Evolutionary conservation across 83 land plant species (phyloP), one percentile per base, ranked within the genome.

Genomic region (Diphasiastrum complanatum): DNA sequence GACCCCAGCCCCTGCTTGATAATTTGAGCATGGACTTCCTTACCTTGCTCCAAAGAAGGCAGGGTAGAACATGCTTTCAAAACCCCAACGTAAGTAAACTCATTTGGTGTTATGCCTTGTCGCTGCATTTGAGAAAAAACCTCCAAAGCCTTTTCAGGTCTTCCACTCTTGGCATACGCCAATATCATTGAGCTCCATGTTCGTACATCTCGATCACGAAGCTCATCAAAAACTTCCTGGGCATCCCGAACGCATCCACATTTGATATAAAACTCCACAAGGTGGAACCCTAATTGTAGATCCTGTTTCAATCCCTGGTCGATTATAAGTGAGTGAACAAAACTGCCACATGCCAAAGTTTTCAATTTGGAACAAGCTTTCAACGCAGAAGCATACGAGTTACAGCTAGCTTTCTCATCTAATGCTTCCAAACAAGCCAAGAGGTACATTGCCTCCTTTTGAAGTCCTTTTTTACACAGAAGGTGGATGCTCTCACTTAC

Each of bases 21-120:
- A 4, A 49, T 57, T 34, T 37, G 47, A 0, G n/a, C 40, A 22
- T 49, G 73, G 18, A 72, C 32, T 0, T 1, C 0, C 1, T n/a
- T 32, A 5, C 71, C 75, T 25, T 33, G 29, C n/a, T 48, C 53
- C 24, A 66, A 45, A 2, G 61, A 62, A 33, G 24, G 18, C 56
- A 65, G 10, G 2, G 30, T 3, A n/a, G 57, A 26, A 38, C 71
- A 65, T 5, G 75, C 75, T 2, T 57, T 57, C 12, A 72, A 28
- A 0, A 45, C 75, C 34, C 38, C 50, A 4, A 35, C 32, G 37
- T 55, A 65, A 0, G 70, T 58, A 0, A 31, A 24, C 43, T 22
- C 37, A 65, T 72, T 70, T 10, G 74, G 14, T 35, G 30, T n/a
- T 31, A 49, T 22, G 3, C 51, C 23, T 34, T 33, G n/a, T 34